Conservation (phyloP, 257 asterid species). For the Ilex asprella region DNA sequence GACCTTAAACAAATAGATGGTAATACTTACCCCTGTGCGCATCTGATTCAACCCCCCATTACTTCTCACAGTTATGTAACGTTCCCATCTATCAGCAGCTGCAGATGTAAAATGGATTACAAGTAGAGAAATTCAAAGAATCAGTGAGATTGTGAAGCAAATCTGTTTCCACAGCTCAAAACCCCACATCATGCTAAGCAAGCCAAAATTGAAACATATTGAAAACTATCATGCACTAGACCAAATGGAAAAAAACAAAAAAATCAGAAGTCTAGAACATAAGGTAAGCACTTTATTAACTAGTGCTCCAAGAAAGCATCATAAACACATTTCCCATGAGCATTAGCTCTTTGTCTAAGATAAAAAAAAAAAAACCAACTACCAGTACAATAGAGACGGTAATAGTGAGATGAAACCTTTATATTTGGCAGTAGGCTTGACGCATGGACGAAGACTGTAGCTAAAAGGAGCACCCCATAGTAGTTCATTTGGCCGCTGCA, state of each 20-base stretch:
- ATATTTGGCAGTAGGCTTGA: conserved; percentile 60
- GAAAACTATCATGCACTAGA: no score
- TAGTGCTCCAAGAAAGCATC: no score
- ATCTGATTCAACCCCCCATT: conserved; percentile 97
- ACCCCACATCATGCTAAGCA: no score
- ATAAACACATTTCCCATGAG: no score
- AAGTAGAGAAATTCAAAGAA: neutral
- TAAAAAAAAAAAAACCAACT: no score
- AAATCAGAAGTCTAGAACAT: neutral
- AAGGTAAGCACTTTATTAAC: neutral
- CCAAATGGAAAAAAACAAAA: no score
- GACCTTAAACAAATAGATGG: conserved; percentile 4
- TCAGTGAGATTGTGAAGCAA: neutral
- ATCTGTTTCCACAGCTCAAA: neutral
- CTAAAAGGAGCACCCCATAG: conserved; percentile 63
- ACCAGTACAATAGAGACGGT: no score
- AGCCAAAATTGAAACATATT: no score
- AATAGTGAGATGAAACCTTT: conserved; percentile 34
- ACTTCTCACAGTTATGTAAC: conserved; percentile 77
- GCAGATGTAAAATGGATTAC: conserved; percentile 21
- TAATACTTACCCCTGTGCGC: conserved; percentile 75
- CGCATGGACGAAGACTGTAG: conserved; percentile 57
- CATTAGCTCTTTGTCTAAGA: no score
- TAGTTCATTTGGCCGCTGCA: conserved; percentile 41
- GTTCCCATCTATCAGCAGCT: conserved; percentile 51